Conservation (phyloP, 2,329 filamentous ascomycete species). For the Penicillium verrucosum region DNA sequence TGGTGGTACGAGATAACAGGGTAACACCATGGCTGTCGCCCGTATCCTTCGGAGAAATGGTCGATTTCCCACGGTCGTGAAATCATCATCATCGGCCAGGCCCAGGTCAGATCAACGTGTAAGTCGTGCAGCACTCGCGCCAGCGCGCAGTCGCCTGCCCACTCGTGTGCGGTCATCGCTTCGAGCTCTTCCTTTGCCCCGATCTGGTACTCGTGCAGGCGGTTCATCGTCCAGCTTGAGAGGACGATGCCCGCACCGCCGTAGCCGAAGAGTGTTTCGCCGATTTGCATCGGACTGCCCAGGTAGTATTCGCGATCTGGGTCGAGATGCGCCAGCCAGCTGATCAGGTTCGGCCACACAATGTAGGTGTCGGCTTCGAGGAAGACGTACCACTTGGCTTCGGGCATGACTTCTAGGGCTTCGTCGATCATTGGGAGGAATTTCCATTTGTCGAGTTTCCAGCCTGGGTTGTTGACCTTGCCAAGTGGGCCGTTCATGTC, state of each 20-base stretch:
- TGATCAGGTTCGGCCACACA: slow-evolving; percentile 50
- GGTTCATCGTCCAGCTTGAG: slow-evolving; percentile 46
- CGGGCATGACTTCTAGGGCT: slow-evolving; percentile 41
- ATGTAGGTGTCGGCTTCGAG: slow-evolving; percentile 58
- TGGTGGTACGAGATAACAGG: slow-evolving; percentile 50
- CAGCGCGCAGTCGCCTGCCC: slow-evolving; percentile 50
- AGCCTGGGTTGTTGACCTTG: slow-evolving; percentile 45
- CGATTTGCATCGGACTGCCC: slow-evolving; percentile 53
- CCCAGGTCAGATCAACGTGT: slow-evolving; percentile 41
- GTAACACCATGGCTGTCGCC: slow-evolving; percentile 47
- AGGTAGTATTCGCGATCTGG: slow-evolving; percentile 48
- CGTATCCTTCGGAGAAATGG: slow-evolving; percentile 36
- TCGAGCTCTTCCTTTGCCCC: slow-evolving; percentile 43
- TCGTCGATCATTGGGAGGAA: slow-evolving; percentile 53
- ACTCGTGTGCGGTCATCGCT: slow-evolving; percentile 40
- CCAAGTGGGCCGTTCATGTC: slow-evolving; percentile 34
- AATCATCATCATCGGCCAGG: slow-evolving; percentile 47
- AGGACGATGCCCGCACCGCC: slow-evolving; percentile 53
- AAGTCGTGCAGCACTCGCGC: slow-evolving; percentile 44
- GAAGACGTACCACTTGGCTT: slow-evolving; percentile 57
- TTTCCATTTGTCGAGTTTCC: slow-evolving; percentile 57
- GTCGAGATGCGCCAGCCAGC: slow-evolving; percentile 52
- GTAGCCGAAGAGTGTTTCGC: slow-evolving; percentile 48
- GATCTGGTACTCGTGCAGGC: slow-evolving; percentile 36
- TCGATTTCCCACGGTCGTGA: slow-evolving; percentile 41